phyloP scores from a whole-genome alignment of 1,284 basidiomycete species.

The Exobasidium cylindrosporum region DNA sequence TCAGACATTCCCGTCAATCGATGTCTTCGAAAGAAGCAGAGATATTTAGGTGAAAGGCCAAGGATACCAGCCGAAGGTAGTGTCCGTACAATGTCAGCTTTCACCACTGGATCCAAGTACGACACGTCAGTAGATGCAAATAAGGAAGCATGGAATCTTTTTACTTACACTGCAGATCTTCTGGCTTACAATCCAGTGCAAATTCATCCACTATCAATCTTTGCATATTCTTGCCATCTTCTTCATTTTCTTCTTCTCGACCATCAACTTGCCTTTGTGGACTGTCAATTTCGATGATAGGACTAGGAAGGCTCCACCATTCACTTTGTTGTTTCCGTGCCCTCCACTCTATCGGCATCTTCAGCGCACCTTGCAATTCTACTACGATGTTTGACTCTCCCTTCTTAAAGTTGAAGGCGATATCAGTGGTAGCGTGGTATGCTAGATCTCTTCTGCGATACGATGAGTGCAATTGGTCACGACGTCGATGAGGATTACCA shows the following conservation, averaged over 20 bases:
- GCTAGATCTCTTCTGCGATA: not conserved
- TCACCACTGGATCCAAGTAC: too few relatives aligned
- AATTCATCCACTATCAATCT: constrained; percentile 2
- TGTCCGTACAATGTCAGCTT: constrained; percentile 38
- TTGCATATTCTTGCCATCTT: not conserved
- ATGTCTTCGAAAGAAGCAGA: constrained; percentile 37
- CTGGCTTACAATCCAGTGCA: constrained; percentile 3
- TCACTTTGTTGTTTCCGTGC: not conserved
- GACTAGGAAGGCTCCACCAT: not conserved
- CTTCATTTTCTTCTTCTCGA: constrained; percentile 1
- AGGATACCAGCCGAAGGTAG: constrained; percentile 40
- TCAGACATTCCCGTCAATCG: constrained; percentile 20
- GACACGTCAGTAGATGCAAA: too few relatives aligned
- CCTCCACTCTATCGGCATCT: not conserved
- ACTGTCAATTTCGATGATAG: not conserved
- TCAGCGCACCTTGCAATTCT: constrained; percentile 2
- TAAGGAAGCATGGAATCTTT: too few relatives aligned
- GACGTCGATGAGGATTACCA: constrained; percentile 20
- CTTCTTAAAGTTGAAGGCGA: not conserved
- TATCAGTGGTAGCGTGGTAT: not conserved
- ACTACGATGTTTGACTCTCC: not conserved
- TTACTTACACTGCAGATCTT: constrained; percentile 29
- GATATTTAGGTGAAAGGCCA: constrained; percentile 37
- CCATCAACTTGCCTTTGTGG: not conserved
- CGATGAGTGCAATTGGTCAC: not conserved